Evolutionary conservation across 2,329 filamentous ascomycete genomes (phyloP).

Genomic region (Truncatella angustata): DNA sequence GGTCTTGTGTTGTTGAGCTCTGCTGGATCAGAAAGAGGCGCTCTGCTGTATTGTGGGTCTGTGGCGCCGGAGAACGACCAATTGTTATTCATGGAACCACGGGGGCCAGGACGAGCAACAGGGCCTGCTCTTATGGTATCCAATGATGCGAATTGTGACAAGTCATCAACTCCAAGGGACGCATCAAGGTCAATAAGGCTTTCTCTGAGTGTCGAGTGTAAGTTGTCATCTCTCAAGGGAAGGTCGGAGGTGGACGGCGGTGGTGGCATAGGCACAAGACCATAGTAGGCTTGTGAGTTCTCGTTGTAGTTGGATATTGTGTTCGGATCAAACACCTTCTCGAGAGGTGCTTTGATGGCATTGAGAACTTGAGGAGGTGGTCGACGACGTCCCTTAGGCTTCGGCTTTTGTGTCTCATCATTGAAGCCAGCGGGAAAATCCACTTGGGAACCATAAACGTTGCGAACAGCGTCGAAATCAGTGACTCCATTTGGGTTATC

Average conservation of each 20-base stretch:
- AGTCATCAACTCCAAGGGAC: slow-evolving; percentile 53
- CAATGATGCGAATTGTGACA: slow-evolving; percentile 60
- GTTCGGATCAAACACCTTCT: slow-evolving; percentile 66
- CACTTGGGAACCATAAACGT: slow-evolving; percentile 58
- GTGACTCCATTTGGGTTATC: slow-evolving; percentile 44
- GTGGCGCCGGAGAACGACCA: slow-evolving; percentile 39
- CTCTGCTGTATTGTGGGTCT: slow-evolving; percentile 41
- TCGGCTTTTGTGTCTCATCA: slow-evolving; percentile 51
- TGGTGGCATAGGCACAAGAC: slow-evolving; percentile 36
- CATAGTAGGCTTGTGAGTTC: slow-evolving; percentile 61
- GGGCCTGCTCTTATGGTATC: slow-evolving; percentile 51
- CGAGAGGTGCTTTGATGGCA: slow-evolving; percentile 56
- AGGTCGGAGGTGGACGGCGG: slow-evolving; percentile 47
- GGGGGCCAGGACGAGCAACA: slow-evolving; percentile 28
- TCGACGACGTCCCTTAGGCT: slow-evolving; percentile 50
- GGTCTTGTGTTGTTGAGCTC: slow-evolving; percentile 51
- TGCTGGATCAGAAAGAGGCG: slow-evolving; percentile 57
- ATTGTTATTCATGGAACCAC: slow-evolving; percentile 48
- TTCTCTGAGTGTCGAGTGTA: slow-evolving; percentile 52
- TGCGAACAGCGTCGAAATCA: slow-evolving; percentile 53
- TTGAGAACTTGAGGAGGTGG: slow-evolving; percentile 58
- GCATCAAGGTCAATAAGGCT: slow-evolving; percentile 65
- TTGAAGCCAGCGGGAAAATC: slow-evolving; percentile 47
- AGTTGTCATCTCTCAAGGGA: slow-evolving; percentile 56
- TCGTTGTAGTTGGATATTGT: slow-evolving; percentile 64